Percentiles rank a stretch among this genome's conserved stretches.
Conservation (phyloP, 2,329 filamentous ascomycete species). For the Calonectria multiphialidica region DNA sequence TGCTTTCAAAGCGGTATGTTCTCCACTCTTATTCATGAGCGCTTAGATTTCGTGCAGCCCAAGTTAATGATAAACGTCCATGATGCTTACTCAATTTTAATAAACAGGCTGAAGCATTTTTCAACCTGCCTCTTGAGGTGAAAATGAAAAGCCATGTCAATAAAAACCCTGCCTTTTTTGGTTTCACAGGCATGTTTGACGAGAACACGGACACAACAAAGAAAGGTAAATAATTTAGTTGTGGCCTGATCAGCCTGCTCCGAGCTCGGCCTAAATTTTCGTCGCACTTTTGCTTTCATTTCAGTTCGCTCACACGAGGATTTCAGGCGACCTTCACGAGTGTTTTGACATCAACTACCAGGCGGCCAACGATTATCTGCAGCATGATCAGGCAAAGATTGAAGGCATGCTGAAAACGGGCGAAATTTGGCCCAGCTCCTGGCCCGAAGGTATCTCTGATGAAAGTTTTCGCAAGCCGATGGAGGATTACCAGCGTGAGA, state of each 20-base stretch:
- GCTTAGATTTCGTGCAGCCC: neutral
- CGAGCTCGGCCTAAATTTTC: neutral
- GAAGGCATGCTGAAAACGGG: neutral
- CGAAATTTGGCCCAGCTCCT: neutral
- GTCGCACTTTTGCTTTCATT: neutral
- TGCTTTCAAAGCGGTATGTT: neutral
- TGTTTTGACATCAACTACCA: slow-evolving; percentile 4
- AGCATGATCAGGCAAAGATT: neutral
- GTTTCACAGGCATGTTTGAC: neutral
- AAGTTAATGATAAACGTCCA: neutral
- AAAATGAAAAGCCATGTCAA: neutral
- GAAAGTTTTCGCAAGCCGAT: neutral
- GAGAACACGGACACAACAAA: neutral
- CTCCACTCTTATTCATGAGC: neutral
- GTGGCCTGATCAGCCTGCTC: neutral
- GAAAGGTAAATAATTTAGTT: neutral
- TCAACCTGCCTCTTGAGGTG: neutral
- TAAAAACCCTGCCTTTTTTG: slow-evolving; percentile 1
- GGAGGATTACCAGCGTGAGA: slow-evolving; percentile 1
- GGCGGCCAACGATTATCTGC: neutral
- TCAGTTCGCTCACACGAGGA: neutral
- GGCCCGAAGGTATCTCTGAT: neutral
- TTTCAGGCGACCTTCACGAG: neutral
- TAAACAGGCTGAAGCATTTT: slow-evolving; percentile 3
- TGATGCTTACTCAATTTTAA: neutral